Evolutionary conservation across 139 green algal genomes (phyloP), one percentile per base, ranked within the genome.

Genomic region (Chlorokybus atmophyticus): DNA sequence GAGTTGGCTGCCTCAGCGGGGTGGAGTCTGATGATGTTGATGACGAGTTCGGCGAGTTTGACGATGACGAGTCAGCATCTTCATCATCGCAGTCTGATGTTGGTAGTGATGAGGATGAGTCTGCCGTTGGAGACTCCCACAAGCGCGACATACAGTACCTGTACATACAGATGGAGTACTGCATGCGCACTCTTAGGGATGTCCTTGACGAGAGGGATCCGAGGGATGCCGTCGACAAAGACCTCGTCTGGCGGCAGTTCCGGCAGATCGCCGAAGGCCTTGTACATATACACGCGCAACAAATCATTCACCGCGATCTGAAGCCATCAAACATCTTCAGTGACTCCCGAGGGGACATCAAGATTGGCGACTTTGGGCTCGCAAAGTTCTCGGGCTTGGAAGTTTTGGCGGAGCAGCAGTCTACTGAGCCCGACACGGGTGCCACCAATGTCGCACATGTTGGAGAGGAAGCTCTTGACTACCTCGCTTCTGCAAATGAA

Each of bases 301-400:
- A 48, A 23, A 26, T 75, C 6, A 28, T 67, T 8, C 67, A 96
- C 79, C 68, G 72, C 21, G 82, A 93, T 64, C 75, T 95, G 40
- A 95, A 94, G 64, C 90, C 78, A 57, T 82, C 87, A 74, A 96
- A 96, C 75, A 90, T 96, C 52, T 95, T 97, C 75, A 84, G 94
- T 53, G 94, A 94, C 62, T 79, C 83, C 4, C 75, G 78, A 29
- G 90, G 90, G 10, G 76, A 89, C 25, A 80, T 97, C 25, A 95
- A 95, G 66, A 94, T 97, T 62, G 90, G 87, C 0, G 90, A 97
- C 65, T 76, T 97, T 56, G 90, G 90, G 0, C 74, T 97, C 30
- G 90, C 86, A 17, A 94, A 60, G 48, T 3, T n/a, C n/a, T n/a
- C n/a, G n/a, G n/a, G n/a, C n/a, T n/a, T n/a, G n/a, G n/a, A n/a